Evolutionary conservation across 352 stramenopile genomes (phyloP), one percentile per base, ranked within the genome.

Genomic region (Pythium diclinum): DNA sequence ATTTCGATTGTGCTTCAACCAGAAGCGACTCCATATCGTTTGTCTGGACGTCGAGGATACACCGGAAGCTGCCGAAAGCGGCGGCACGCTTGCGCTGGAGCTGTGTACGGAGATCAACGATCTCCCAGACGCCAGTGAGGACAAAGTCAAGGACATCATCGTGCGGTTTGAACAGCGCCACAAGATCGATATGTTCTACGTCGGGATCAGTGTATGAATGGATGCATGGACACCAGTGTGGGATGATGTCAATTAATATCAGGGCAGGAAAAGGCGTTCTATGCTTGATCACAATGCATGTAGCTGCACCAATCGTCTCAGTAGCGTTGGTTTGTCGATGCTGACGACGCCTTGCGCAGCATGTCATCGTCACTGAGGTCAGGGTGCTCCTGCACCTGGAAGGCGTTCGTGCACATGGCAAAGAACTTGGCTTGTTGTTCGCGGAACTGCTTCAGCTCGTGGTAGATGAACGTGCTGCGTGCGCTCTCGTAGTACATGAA

Each of bases 1-100:
- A 1, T 56, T 72, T 23, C 65, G 59, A 17, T 61, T 72, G 14
- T 67, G 53, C 48, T 67, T 73, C 49, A 59, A 67, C 25, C 58
- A 61, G 21, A 63, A 67, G 36, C 63, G 59, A 13, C 61, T 87
- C 21, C 76, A 85, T 58, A 64, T 87, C n/a, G 74, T 87, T 54
- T 85, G 79, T 52, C 56, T 87, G 23, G 77, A 87, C 19, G 73
- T 77, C 11, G 74, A 78, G 48, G 78, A 87, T 53, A 80, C 76
- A 7, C 67, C 73, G 0, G 59, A 83, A 33, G 72, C 79, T 59
- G 78, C 78, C 14, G 46, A 54, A 13, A 77, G 53, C 23, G 77
- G 77, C 28, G 68, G 70, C 10, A 49, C 46, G 17, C 54, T 83
- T 10, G 63, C 76, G 10, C 56, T 85, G n/a, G 71, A 82, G 19